Evolutionary conservation across 495 filamentous ascomycete species (phyloP), one percentile per base, ranked within the genome.

Genomic region (Terfezia claveryi): DNA sequence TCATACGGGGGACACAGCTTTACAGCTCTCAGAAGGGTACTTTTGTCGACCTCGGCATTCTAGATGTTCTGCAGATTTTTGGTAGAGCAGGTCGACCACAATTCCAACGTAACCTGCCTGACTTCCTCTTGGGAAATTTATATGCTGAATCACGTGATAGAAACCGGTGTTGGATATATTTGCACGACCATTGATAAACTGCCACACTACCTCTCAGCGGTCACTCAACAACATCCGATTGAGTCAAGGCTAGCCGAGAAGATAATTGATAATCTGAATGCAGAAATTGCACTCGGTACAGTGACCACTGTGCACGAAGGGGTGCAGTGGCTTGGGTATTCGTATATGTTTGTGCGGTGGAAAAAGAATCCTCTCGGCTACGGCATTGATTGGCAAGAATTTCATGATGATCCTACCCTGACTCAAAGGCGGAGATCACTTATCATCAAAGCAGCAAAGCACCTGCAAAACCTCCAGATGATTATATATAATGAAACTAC

Each of bases 51-150:
- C 74, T 99, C 12, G 88, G 91, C 10, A 99, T 99, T 59, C 76
- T 99, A 4, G 91, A 99, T 66, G 91, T 99, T 11, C 71, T 99
- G 58, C 91, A 99, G 68, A 99, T 99, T 46, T 99, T 99, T 64
- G 91, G 91, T 71, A 85, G 91, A 73, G 91, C 91, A 58, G 91
- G 91, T 73, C 80, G 91, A 65, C 91, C 91, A 23, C 91, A 99
- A 63, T 99, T 93, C 61, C 86, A 94, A 63, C 41, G 41, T 46
- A 46, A 20, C 17, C 12, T 46, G 12, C 12, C 41, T 14, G 14
- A 46, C 41, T 46, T 20, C 17, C 14, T 14, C 17, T 14, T 46
- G 41, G 2, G 12, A 46, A 14, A 14, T 46, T 4, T 9, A 2
- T 9, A 14, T 14, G 17, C 41, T 46, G 6, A 46, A 14, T 14